Conservation (phyloP, 2,329 filamentous ascomycete species). For the Aureobasidium sp. region DNA sequence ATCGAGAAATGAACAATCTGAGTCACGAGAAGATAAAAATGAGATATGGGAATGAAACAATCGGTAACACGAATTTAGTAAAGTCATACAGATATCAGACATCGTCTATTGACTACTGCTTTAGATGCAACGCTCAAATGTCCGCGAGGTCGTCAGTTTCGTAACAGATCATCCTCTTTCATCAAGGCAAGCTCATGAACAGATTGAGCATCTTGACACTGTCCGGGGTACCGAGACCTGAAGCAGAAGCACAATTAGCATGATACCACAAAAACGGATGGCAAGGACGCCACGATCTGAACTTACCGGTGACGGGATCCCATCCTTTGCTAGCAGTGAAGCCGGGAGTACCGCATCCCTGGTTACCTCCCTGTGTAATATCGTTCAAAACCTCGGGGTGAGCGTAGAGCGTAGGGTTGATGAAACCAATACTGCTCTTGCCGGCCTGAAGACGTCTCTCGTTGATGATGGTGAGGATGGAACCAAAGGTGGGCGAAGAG, state of each 20-base stretch:
- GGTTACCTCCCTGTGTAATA: slow-evolving; percentile 31
- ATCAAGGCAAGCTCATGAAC: slow-evolving; percentile 20
- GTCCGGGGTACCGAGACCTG: slow-evolving; percentile 25
- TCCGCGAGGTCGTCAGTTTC: too few relatives aligned
- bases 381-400: slow-evolving; percentile 33
- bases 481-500: slow-evolving; percentile 40
- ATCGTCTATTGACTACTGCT: too few relatives aligned
- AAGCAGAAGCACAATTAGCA: too few relatives aligned
- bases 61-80: too few relatives aligned
- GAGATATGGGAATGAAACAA: too few relatives aligned
- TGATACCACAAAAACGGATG: too few relatives aligned
- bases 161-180: neutral
- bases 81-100: too few relatives aligned
- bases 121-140: too few relatives aligned
- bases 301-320: slow-evolving; percentile 30
- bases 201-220: slow-evolving; percentile 23
- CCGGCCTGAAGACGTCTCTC: slow-evolving; percentile 29
- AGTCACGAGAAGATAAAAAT: too few relatives aligned
- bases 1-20: too few relatives aligned
- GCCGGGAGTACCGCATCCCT: slow-evolving; percentile 30
- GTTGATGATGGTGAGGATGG: slow-evolving; percentile 40
- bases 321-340: slow-evolving; percentile 23
- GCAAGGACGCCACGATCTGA: too few relatives aligned
- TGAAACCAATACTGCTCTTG: slow-evolving; percentile 33
- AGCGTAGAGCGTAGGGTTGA: slow-evolving; percentile 38